Evolutionary conservation across 495 filamentous ascomycete species (phyloP), one percentile per base, ranked within the genome.

Genomic region (Terfezia boudieri): DNA sequence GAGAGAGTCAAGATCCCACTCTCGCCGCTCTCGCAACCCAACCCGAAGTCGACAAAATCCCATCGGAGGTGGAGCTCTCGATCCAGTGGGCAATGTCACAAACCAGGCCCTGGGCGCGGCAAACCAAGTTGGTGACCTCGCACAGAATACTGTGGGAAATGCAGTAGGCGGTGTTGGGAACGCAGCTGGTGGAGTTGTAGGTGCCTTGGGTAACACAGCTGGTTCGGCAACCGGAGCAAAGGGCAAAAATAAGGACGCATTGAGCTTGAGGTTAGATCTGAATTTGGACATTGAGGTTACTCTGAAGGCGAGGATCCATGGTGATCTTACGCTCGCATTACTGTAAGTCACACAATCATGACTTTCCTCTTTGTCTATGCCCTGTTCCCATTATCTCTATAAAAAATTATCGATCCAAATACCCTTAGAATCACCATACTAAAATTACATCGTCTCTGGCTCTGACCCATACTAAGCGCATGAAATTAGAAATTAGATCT

Each of bases 241-340:
- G 11, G 55, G 54, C 36, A 56, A 60, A 23, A 49, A 73, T 49
- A 79, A 81, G 61, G 81, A 87, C 66, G 81, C 87, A 67, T 68
- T 94, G 58, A 74, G 78, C 59, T 61, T 94, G 70, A 66, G 87
- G 53, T 66, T 93, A 53, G 86, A 93, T 65, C 65, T 93, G 53
- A 92, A 93, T 68, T 70, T 94, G 55, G 87, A 94, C 65, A 78
- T 94, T 56, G 83, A 93, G 71, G 80, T 94, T 38, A 80, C 86
- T 66, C 71, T 94, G 0, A 92, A 92, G 76, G 87, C 87, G n/a
- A 83, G 84, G 70, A 90, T 94, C 63, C 83, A 90, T 61, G 86
- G 87, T 68, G 87, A 93, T 71, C 70, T 93, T 60, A 90, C 84
- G 37, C 66, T 94, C 53, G 80, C 81, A 53, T 72, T 94, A 61